phyloP scores from a whole-genome alignment of 2,329 filamentous ascomycete species.

The Tolypocladium tropicale region DNA sequence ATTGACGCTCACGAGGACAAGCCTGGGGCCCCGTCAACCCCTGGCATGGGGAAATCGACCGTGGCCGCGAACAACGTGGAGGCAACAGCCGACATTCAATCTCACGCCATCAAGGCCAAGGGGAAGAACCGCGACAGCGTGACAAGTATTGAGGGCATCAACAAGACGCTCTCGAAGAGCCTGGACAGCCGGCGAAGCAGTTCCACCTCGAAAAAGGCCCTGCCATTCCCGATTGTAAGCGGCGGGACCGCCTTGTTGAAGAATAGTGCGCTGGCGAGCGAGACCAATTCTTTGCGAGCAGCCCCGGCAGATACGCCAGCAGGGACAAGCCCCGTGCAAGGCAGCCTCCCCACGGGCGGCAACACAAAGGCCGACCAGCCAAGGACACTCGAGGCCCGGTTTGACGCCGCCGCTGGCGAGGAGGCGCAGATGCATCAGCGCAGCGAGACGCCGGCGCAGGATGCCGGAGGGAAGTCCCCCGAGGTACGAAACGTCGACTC shows the following conservation, averaged over 20 bases:
- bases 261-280: conserved; percentile 43
- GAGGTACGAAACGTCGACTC: conserved; percentile 48
- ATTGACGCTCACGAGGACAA: conserved; percentile 93
- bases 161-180: conserved; percentile 73
- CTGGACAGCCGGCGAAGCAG: conserved; percentile 87
- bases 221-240: conserved; percentile 39
- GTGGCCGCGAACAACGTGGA: conserved; percentile 82
- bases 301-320: conserved; percentile 31
- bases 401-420: not conserved
- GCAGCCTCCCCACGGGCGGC: conserved; percentile 13
- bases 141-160: conserved; percentile 59
- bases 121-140: conserved; percentile 34
- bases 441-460: conserved; percentile 15
- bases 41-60: conserved; percentile 82
- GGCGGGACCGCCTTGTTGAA: conserved; percentile 29
- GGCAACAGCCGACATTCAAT: conserved; percentile 63
- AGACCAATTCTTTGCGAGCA: conserved; percentile 48
- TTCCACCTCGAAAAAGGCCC: conserved; percentile 69
- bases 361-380: conserved; percentile 10
- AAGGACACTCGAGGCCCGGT: conserved; percentile 4
- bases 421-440: conserved; percentile 10
- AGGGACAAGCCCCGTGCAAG: conserved; percentile 30
- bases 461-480: conserved; percentile 15
- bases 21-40: conserved; percentile 80
- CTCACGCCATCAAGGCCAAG: conserved; percentile 35